Evolutionary conservation across 2,329 filamentous ascomycete genomes (phyloP).

Genomic region (Fusarium citri): DNA sequence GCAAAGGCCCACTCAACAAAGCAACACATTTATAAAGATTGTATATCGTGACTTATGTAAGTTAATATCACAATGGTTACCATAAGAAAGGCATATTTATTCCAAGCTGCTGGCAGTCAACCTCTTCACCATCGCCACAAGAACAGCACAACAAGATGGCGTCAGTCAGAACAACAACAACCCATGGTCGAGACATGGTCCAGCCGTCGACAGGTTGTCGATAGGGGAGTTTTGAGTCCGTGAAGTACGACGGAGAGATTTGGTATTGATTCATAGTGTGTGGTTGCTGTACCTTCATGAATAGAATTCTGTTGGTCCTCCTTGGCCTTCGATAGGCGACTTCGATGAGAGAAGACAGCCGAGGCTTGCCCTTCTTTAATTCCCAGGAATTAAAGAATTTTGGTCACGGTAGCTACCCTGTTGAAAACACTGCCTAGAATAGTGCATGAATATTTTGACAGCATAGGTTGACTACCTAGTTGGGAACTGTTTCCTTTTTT

Average conservation of each 20-base stretch:
- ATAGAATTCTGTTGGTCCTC: background rate
- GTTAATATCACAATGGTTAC: background rate
- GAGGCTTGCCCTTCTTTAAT: background rate
- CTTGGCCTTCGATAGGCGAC: background rate
- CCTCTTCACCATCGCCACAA: background rate
- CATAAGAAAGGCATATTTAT: background rate
- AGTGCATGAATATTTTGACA: background rate
- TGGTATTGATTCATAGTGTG: background rate
- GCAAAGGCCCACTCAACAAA: background rate
- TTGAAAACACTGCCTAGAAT: background rate
- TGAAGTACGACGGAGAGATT: background rate
- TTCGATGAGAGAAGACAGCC: background rate
- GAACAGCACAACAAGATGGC: background rate
- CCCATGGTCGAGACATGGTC: background rate
- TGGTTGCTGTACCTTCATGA: background rate
- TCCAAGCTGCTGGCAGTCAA: background rate
- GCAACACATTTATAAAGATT: background rate
- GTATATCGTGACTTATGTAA: background rate
- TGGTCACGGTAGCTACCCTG: background rate
- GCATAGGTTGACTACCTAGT: background rate
- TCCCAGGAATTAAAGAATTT: background rate
- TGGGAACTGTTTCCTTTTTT: too few species aligned
- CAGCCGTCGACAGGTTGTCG: background rate
- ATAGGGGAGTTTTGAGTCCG: background rate
- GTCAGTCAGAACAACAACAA: background rate